Percentiles rank a stretch among this genome's conserved stretches.
Evolutionary conservation across 2,329 filamentous ascomycete genomes (phyloP).

Genomic region (Aspergillus pseudotamarii): DNA sequence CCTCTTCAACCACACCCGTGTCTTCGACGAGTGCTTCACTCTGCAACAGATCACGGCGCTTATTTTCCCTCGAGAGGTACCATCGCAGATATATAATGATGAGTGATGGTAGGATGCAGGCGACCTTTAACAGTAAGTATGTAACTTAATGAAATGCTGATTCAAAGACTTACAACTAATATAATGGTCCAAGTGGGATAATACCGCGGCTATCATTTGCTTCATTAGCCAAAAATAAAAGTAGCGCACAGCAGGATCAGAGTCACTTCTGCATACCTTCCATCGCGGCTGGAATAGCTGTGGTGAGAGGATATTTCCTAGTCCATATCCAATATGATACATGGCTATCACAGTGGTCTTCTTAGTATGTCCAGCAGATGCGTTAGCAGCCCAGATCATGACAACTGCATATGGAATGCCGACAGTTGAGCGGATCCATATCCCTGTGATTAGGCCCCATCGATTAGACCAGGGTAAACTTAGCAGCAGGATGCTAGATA

Average conservation of each 20-base stretch:
- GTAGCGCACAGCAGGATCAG: neutral
- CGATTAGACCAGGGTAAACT: constrained; percentile 42
- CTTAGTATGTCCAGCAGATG: constrained; percentile 47
- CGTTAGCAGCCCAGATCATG: constrained; percentile 45
- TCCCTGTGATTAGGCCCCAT: constrained; percentile 39
- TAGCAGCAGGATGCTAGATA: constrained; percentile 41
- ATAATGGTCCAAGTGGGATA: neutral
- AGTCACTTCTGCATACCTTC: constrained; percentile 20
- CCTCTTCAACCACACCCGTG: neutral
- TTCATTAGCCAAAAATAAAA: neutral
- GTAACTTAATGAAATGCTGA: neutral
- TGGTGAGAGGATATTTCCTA: constrained; percentile 49
- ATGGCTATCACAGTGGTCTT: constrained; percentile 40
- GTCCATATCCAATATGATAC: constrained; percentile 38
- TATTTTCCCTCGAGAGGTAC: constrained; percentile 47
- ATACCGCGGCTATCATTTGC: neutral
- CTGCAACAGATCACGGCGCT: constrained; percentile 37
- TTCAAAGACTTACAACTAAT: neutral
- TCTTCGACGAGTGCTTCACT: neutral
- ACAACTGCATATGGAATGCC: constrained; percentile 44
- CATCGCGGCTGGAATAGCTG: constrained; percentile 44
- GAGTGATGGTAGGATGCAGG: constrained; percentile 42
- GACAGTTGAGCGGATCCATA: constrained; percentile 42
- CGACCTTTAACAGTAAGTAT: constrained; percentile 27
- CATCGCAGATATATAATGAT: constrained; percentile 45